Base-by-base conservation (phyloP, 176 grass and related monocot species). In the Avena sativa region DNA sequence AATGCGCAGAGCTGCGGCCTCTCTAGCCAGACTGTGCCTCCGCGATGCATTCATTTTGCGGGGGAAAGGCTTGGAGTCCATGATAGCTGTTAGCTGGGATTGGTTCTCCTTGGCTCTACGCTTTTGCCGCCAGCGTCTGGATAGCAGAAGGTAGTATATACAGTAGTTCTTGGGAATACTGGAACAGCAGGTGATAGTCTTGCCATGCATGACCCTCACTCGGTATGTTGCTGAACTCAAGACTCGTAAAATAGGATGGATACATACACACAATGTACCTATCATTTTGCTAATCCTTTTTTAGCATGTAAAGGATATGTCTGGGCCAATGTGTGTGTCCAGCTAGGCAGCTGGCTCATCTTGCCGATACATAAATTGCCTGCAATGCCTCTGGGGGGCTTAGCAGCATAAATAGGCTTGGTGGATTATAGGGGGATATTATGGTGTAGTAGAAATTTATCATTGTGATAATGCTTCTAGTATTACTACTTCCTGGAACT, bases 401-500 rank as follows among this genome's bases (percentile, higher is more conserved):
- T 72, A 17, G n/a, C 9, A 32, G 43, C 59, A 78, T 9, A 6
- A 6, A 65, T 34, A 19, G 4, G 2, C 40, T 25, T 2, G 56
- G 36, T 84, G 9, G 8, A 21, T 25, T 75, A 6, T 70, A 23
- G 43, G 6, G 25, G 9, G 6, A 20, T 30, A 32, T 12, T 71
- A 11, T 49, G 19, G 67, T 75, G 6, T 25, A 30, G 28, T 30
- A 30, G 28, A 30, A 30, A 30, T 30, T 30, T 30, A 30, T 30
- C 2, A 30, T 30, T 50, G 19, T 15, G 13, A 4, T 40, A n/a
- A 71, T 79, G 19, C 65, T 84, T 52, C 49, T n/a, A 38, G 44
- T 76, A 51, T 65, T 76, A 50, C 65, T 38, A n/a, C 57, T 61
- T 61, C 38, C 14, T 64, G 23, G 62, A 84, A 43, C 8, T 74